phyloP scores from a whole-genome alignment of 2,329 filamentous ascomycete genomes.

The Lachnellula arida region DNA sequence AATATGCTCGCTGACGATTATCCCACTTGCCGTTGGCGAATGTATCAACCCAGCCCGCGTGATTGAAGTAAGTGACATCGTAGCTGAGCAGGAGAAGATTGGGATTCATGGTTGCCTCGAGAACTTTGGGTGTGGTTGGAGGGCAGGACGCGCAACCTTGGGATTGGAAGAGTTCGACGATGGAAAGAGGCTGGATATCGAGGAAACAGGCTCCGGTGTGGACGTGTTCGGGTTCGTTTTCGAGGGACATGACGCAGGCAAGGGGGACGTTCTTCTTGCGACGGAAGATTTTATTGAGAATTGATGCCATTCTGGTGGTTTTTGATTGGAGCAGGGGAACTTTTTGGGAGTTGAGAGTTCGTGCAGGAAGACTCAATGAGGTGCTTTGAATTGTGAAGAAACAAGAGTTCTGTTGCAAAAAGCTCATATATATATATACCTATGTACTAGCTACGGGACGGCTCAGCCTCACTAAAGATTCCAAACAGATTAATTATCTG shows the following conservation, averaged over 20 bases:
- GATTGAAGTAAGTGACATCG: conserved; percentile 34
- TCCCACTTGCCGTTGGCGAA: conserved; percentile 30
- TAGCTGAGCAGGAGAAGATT: conserved; percentile 34
- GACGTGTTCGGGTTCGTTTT: conserved; percentile 30
- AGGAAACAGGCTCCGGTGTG: conserved; percentile 34
- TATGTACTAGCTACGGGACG: too few relatives aligned
- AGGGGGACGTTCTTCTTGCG: conserved; percentile 33
- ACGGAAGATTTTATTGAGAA: conserved; percentile 27
- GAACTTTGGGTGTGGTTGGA: conserved; percentile 31
- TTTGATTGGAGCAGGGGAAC: too few relatives aligned
- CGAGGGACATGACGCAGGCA: conserved; percentile 31
- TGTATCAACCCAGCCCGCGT: conserved; percentile 34
- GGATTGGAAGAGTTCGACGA: conserved; percentile 35
- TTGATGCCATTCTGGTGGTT: background rate
- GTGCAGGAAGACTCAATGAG: too few relatives aligned
- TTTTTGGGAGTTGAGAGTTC: too few relatives aligned
- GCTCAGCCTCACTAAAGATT: too few relatives aligned
- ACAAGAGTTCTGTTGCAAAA: too few relatives aligned
- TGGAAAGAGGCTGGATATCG: conserved; percentile 31
- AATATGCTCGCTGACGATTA: conserved; percentile 34
- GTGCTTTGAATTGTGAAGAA: too few relatives aligned
- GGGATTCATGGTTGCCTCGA: conserved; percentile 26
- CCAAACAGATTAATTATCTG: too few relatives aligned
- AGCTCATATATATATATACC: too few relatives aligned
- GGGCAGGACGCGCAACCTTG: conserved; percentile 35